These are phyloP conservation scores for Zymoseptoria tritici DNA, from an alignment of 2,329 filamentous ascomycete genomes.

Conservation along the genomic window DNA sequence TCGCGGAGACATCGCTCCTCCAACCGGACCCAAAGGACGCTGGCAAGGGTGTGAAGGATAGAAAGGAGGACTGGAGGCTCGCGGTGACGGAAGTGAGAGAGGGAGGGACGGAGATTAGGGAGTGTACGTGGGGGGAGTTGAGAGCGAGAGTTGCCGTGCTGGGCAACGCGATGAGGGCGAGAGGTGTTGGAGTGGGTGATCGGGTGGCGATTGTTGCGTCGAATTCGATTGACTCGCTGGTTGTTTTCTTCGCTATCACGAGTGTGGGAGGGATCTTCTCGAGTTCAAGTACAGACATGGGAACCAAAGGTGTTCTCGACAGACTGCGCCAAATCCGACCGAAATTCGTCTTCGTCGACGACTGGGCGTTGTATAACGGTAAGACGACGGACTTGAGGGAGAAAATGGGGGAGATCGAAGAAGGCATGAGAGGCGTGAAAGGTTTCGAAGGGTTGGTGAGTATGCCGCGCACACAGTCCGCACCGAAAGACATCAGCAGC, in stretches of 20 bases:
- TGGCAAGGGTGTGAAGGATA: no score
- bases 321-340: constrained; percentile 67
- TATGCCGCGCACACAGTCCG: constrained; percentile 56
- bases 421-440: constrained; percentile 52
- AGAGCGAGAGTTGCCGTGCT: constrained; percentile 52
- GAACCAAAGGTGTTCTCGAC: constrained; percentile 68
- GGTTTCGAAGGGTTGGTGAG: constrained; percentile 59
- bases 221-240: constrained; percentile 66
- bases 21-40: no score
- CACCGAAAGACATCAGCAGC: constrained; percentile 49
- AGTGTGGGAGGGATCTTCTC: constrained; percentile 70
- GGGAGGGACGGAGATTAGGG: constrained; percentile 45
- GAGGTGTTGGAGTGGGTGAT: constrained; percentile 51
- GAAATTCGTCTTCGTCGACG: constrained; percentile 76
- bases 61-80: constrained; percentile 55
- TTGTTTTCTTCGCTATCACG: constrained; percentile 61
- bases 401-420: constrained; percentile 63
- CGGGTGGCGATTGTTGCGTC: constrained; percentile 67
- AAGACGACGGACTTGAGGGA: constrained; percentile 62
- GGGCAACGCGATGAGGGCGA: constrained; percentile 54
- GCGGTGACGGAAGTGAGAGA: constrained; percentile 68
- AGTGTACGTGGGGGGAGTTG: constrained; percentile 62
- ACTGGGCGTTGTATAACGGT: constrained; percentile 71
- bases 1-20: constrained; percentile 65
- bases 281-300: constrained; percentile 75